Evolutionary conservation across 805 yeast genomes (phyloP).

Genomic region (Candida krabiensis): DNA sequence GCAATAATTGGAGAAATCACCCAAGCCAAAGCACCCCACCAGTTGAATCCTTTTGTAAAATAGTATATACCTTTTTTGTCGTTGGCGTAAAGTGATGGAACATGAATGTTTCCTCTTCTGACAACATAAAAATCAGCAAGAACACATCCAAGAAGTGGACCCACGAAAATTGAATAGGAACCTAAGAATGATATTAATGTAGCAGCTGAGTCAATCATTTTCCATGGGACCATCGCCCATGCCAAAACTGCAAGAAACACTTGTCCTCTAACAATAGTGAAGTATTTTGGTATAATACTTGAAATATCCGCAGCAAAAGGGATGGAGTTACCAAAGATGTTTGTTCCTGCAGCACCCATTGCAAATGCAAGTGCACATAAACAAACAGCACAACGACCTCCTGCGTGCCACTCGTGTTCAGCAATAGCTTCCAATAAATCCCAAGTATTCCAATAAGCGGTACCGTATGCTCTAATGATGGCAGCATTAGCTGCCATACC

Average conservation of each 20-base stretch:
- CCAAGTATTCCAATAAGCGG: constrained; percentile 32
- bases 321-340: constrained; percentile 30
- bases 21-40: constrained; percentile 21
- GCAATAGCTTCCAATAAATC: constrained; percentile 26
- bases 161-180: constrained; percentile 24
- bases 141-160: constrained; percentile 21
- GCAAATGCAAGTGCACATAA: constrained; percentile 19
- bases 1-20: constrained; percentile 22
- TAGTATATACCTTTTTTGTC: constrained; percentile 18
- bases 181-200: constrained; percentile 22
- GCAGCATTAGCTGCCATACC: constrained; percentile 24
- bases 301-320: constrained; percentile 29
- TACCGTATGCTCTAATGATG: constrained; percentile 20
- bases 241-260: constrained; percentile 19
- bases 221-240: constrained; percentile 28
- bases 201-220: constrained; percentile 19
- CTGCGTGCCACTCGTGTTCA: constrained; percentile 29
- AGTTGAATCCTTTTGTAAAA: constrained; percentile 17
- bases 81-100: constrained; percentile 21
- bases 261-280: constrained; percentile 27
- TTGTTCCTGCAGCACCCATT: constrained; percentile 31
- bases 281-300: constrained; percentile 29
- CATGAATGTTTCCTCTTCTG: constrained; percentile 21
- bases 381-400: constrained; percentile 27
- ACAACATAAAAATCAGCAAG: constrained; percentile 21